Percentiles rank a stretch among this genome's conserved stretches.
These are phyloP conservation scores for Smittium mucronatum DNA, from an alignment of 371 early-diverging fungal species.

Conservation along the genomic window DNA sequence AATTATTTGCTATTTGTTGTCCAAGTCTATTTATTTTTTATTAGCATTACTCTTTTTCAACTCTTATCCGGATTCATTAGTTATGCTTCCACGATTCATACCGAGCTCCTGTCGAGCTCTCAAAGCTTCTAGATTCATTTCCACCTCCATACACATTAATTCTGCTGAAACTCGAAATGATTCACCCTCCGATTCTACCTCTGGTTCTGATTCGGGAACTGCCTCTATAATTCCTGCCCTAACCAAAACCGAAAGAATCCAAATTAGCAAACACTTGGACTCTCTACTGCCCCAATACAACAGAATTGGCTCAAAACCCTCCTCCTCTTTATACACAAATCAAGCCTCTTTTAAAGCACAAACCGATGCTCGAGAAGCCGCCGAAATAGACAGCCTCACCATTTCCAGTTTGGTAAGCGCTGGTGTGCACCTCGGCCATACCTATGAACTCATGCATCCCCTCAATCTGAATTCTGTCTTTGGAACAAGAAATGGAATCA, in stretches of 20 bases:
- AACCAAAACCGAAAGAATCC: background rate
- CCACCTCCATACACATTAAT: background rate
- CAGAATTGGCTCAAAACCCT: background rate
- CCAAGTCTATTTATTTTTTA: no score
- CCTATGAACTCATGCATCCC: conserved; percentile 62
- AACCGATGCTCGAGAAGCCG: background rate
- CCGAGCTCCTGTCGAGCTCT: background rate
- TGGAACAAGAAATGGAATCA: conserved; percentile 81
- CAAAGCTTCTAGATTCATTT: background rate
- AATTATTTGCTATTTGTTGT: no score
- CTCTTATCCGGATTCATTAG: background rate
- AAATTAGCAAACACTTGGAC: background rate
- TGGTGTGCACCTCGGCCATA: conserved; percentile 85
- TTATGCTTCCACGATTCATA: background rate
- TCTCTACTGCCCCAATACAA: background rate
- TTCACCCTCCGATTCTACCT: background rate
- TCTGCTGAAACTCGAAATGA: background rate
- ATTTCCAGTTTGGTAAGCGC: conserved; percentile 67
- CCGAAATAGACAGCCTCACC: conserved; percentile 28
- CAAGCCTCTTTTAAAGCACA: background rate
- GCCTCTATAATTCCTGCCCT: background rate
- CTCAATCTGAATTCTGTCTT: conserved; percentile 74
- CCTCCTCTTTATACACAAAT: background rate
- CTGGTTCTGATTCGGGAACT: no score
- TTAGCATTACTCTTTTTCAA: background rate